Base-by-base conservation (phyloP, 495 filamentous ascomycete species). In the Neurospora sp. region DNA sequence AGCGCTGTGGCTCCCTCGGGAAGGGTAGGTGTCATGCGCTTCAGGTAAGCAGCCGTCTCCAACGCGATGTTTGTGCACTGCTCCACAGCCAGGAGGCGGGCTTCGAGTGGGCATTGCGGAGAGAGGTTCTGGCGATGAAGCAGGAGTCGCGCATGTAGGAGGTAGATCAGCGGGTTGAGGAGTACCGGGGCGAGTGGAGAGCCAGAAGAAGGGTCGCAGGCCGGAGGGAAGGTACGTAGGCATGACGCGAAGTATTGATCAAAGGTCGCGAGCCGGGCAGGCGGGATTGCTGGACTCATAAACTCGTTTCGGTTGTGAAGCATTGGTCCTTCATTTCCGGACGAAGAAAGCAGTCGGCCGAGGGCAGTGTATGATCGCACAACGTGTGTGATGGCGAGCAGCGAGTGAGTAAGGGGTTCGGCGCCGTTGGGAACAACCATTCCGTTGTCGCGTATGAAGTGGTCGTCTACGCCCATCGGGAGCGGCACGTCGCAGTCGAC, bases 101-200 rank as follows among this genome's bases (percentile, higher is more conserved):
- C 88, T 38, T 90, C 86, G 7, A 82, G 75, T 3, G 88, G 84
- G 75, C 93, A 96, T 39, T 86, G 83, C 0, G 93, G 91, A 0
- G 90, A 90, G 7, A 98, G 89, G 77, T 98, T 99, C 77, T 97
- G 94, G 14, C 96, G 92, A 81, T 98, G 93, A 22, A 99, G 89
- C 27, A 94, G 83, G 35, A 97, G 85, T 37, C 94, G 91, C 31
- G 91, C 90, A 75, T 93, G 92, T 75, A 97, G 92, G 27, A 98
- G 88, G 76, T 92, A 90, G 72, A 91, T 84, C 14, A 96, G 85
- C 3, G 93, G 90, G 53, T 88, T 87, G 40, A 98, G 82, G 20
- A 89, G 87, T 44, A 88, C 86, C 8, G 94, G 93, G 72, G 97
- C 89, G 53, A 98, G 84, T 37, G 89, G 83, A 6, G 89, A 85